Conservation (phyloP, 305 asterid genomes). For the Fraxinus paxiana region DNA sequence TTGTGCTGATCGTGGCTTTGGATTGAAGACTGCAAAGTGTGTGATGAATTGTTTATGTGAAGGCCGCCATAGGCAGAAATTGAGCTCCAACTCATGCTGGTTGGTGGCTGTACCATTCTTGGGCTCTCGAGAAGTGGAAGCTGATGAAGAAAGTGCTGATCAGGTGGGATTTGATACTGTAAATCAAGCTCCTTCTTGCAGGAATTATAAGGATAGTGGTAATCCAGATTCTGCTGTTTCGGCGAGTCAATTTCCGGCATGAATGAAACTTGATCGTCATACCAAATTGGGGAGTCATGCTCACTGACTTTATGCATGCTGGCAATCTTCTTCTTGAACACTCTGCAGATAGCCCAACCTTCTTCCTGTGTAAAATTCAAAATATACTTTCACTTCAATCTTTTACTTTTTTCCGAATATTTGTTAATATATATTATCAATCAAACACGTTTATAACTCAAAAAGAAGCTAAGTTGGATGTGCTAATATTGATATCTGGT, state of each 20-base stretch:
- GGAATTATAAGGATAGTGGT: constrained; percentile 33
- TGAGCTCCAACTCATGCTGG: constrained; percentile 19
- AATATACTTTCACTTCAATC: background rate
- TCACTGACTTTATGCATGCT: constrained; percentile 43
- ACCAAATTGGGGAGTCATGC: constrained; percentile 64
- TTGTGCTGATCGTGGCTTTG: background rate
- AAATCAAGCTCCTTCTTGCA: constrained; percentile 49
- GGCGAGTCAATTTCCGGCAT: constrained; percentile 64
- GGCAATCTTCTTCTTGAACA: constrained; percentile 62
- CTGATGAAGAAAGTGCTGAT: constrained; percentile 46
- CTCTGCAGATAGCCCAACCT: constrained; percentile 80
- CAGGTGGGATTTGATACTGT: constrained; percentile 28
- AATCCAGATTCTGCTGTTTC: constrained; percentile 34
- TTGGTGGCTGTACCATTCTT: constrained; percentile 25
- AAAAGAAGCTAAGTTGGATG: background rate
- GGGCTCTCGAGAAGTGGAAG: constrained; percentile 65
- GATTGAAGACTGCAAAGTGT: constrained; percentile 24
- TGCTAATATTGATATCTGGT: background rate
- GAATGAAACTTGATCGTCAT: constrained; percentile 61
- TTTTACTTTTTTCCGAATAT: background rate
- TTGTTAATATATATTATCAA: background rate
- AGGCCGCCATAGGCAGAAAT: constrained; percentile 24
- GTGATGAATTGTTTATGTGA: constrained; percentile 19
- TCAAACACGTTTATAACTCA: background rate
- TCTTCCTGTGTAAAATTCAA: constrained; percentile 52